Percentiles rank a stretch among this genome's conserved stretches.
Evolutionary conservation across 176 grass and related monocot species (phyloP).

Genomic region (Oryza punctata): DNA sequence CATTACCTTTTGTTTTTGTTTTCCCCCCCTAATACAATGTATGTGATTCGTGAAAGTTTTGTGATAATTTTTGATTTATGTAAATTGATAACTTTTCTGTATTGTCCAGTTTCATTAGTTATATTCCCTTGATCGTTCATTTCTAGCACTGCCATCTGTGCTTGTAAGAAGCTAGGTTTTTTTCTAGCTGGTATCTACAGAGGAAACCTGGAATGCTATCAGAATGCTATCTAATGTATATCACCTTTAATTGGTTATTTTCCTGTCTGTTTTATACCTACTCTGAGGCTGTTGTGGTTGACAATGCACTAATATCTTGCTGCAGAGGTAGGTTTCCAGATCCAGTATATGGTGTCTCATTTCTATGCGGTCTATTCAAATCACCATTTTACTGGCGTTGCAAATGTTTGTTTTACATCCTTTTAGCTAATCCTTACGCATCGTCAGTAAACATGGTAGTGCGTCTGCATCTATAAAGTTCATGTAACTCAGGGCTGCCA

Average conservation of each 20-base stretch:
- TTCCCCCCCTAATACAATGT: no score
- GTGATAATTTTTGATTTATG: neutral
- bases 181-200: neutral
- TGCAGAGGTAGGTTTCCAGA: neutral
- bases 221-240: neutral
- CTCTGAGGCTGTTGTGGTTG: neutral
- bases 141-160: neutral
- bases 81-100: neutral
- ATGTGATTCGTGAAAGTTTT: neutral
- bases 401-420: no score
- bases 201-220: neutral
- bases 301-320: neutral
- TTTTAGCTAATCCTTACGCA: neutral
- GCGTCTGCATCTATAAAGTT: neutral
- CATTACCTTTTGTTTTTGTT: neutral
- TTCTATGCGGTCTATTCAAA: neutral
- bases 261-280: neutral
- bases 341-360: neutral
- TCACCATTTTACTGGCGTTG: neutral
- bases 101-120: neutral
- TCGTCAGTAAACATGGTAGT: neutral
- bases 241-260: neutral
- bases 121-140: neutral
- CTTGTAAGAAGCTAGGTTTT: neutral
- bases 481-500: neutral